phyloP scores from a whole-genome alignment of 768 basidiomycete species.

The Pulveroboletus frians region DNA sequence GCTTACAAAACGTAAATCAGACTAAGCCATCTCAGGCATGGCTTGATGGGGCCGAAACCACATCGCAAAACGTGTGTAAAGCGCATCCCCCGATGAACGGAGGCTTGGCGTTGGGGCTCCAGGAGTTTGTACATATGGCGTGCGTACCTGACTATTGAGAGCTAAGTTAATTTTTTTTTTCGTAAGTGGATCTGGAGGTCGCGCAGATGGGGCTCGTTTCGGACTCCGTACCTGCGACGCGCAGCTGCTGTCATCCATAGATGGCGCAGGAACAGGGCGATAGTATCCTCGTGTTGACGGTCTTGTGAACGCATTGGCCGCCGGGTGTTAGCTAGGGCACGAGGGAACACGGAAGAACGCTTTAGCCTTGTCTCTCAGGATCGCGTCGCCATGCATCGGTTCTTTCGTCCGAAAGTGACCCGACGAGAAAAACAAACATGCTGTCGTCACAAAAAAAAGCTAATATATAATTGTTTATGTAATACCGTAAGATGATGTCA shows the following conservation, averaged over 20 bases:
- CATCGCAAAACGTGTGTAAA: not conserved
- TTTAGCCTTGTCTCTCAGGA: not conserved
- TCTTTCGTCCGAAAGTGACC: not conserved
- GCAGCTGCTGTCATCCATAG: not conserved
- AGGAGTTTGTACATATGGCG: not conserved
- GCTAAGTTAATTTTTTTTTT: not conserved
- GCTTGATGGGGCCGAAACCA: not conserved
- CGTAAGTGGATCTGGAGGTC: not conserved
- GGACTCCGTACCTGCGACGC: not conserved
- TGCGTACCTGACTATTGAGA: not conserved
- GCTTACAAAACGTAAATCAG: not conserved
- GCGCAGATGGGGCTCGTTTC: not conserved
- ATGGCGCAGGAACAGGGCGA: not conserved
- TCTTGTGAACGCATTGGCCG: not conserved
- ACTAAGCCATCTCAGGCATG: not conserved
- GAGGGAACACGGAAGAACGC: too few species aligned
- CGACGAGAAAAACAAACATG: not conserved
- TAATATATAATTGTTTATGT: not conserved
- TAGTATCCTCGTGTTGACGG: not conserved
- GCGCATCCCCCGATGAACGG: not conserved
- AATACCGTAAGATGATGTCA: slow-evolving; percentile 13
- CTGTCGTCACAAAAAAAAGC: not conserved
- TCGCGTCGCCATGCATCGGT: not conserved
- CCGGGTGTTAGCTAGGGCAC: not conserved
- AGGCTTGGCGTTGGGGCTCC: not conserved